Conservation (phyloP, 768 basidiomycete genomes). For the Lactarius psammicola region DNA sequence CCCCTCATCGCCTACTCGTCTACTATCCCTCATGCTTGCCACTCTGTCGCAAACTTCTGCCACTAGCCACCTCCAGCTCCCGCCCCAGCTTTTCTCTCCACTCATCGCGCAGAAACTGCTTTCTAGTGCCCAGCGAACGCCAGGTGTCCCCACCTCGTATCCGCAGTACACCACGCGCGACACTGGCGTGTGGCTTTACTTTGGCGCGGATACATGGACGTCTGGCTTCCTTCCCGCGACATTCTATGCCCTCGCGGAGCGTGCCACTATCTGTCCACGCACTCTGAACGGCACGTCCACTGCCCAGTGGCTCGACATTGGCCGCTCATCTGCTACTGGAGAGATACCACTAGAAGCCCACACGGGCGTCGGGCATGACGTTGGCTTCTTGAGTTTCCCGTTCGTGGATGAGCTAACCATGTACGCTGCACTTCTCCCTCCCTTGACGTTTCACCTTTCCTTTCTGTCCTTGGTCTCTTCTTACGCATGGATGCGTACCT, state of each 20-base stretch:
- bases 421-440: slow-evolving; percentile 39
- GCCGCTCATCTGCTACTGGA: slow-evolving; percentile 50
- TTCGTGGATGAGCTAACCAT: slow-evolving; percentile 60
- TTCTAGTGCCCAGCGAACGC: slow-evolving; percentile 49
- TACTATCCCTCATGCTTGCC: background rate
- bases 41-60: slow-evolving; percentile 3
- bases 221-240: slow-evolving; percentile 66
- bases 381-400: slow-evolving; percentile 69
- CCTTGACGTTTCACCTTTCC: background rate
- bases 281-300: slow-evolving; percentile 41
- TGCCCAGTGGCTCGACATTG: slow-evolving; percentile 55
- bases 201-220: slow-evolving; percentile 60
- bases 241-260: slow-evolving; percentile 56
- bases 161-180: slow-evolving; percentile 59
- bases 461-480: background rate
- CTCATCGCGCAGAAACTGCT: slow-evolving; percentile 59
- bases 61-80: slow-evolving; percentile 31
- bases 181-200: slow-evolving; percentile 52
- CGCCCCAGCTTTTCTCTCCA: slow-evolving; percentile 56
- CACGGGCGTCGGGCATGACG: slow-evolving; percentile 60
- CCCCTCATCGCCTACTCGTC: background rate
- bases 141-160: slow-evolving; percentile 43
- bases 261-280: slow-evolving; percentile 47
- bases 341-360: slow-evolving; percentile 49
- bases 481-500: background rate